Evolutionary conservation across 164 flowering plant species (phyloP).

Genomic region (Annona squamosa): DNA sequence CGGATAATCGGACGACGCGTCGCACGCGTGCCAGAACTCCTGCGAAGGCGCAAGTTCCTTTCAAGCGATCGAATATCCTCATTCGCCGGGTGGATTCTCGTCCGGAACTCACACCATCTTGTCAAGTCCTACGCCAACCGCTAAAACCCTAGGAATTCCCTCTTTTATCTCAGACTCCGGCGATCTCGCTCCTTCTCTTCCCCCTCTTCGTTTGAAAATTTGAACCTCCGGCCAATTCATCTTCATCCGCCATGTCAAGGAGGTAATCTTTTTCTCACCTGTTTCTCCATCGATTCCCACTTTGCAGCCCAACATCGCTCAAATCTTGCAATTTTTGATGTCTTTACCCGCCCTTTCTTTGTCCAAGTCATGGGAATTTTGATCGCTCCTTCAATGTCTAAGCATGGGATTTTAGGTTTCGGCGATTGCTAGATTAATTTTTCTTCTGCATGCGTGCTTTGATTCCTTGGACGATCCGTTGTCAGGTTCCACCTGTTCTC

Average conservation of each 20-base stretch:
- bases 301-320: background rate
- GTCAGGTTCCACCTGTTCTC: background rate
- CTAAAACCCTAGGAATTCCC: background rate
- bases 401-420: background rate
- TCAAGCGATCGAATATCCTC: no score
- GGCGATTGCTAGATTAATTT: background rate
- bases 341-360: background rate
- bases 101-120: no score
- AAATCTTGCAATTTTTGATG: background rate
- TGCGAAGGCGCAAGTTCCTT: no score
- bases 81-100: no score
- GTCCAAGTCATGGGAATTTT: background rate
- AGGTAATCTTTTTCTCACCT: conserved; percentile 14
- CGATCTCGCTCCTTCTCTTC: conserved; percentile 1
- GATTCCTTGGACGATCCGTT: background rate
- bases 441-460: background rate
- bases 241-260: conserved; percentile 24
- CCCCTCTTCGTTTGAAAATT: background rate
- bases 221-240: background rate
- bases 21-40: no score
- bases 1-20: no score
- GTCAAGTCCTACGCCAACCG: background rate
- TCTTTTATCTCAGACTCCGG: background rate
- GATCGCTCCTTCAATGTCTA: background rate
- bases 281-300: background rate